These are phyloP conservation scores for Phialophora macrospora DNA, from an alignment of 2,329 filamentous ascomycete genomes.

Conservation along the genomic window DNA sequence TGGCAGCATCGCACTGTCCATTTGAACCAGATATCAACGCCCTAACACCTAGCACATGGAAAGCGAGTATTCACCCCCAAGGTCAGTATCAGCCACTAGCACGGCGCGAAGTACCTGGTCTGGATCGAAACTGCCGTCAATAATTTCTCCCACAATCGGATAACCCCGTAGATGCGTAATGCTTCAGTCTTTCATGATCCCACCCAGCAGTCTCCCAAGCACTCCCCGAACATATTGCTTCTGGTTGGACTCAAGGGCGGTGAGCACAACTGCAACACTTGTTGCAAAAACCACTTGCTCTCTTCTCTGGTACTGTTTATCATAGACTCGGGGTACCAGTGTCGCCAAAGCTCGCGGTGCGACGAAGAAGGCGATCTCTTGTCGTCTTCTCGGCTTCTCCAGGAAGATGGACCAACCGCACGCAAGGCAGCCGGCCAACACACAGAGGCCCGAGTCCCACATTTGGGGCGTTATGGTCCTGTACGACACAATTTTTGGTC, in stretches of 20 bases:
- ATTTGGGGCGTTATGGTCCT: constrained; percentile 57
- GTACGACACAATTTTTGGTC: constrained; percentile 68
- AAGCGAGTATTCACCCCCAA: background rate
- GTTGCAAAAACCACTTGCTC: constrained; percentile 40
- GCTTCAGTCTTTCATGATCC: constrained; percentile 33
- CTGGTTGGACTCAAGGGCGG: constrained; percentile 21
- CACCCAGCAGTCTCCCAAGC: constrained; percentile 35
- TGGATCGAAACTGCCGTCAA: background rate
- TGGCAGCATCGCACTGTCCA: background rate
- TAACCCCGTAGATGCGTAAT: background rate
- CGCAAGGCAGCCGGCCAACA: constrained; percentile 71
- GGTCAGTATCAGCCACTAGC: background rate
- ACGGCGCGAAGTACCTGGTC: background rate
- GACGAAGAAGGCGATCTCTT: constrained; percentile 81
- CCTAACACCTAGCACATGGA: background rate
- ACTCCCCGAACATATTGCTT: constrained; percentile 33
- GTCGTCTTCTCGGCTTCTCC: constrained; percentile 66
- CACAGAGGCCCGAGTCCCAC: constrained; percentile 67
- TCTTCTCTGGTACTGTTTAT: constrained; percentile 46
- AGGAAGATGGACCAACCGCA: constrained; percentile 83
- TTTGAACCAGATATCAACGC: background rate
- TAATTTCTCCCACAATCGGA: background rate
- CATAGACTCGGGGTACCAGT: constrained; percentile 72
- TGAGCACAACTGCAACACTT: constrained; percentile 37
- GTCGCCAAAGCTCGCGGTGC: constrained; percentile 77